These are phyloP conservation scores for Logfia minima DNA, from an alignment of 129 eudicot species.

Conservation along the genomic window DNA sequence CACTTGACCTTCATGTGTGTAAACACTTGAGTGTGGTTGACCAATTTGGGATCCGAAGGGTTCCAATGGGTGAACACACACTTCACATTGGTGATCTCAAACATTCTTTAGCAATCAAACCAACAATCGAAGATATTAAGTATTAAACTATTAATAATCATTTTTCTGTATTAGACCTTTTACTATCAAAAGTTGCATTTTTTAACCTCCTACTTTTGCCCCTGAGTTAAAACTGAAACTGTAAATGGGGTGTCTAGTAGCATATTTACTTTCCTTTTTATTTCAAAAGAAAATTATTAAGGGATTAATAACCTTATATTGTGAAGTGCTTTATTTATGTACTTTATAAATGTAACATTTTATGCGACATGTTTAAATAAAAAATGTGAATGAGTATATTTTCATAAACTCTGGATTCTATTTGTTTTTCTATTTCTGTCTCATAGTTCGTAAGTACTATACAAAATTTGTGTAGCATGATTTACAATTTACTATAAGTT, in stretches of 20 bases:
- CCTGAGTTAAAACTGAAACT: conserved; percentile 21
- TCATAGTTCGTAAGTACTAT: neutral
- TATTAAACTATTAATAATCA: conserved; percentile 8
- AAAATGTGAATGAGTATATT: conserved; percentile 18
- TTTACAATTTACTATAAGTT: neutral
- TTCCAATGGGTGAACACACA: conserved; percentile 83
- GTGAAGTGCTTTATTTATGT: conserved; percentile 30
- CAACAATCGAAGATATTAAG: conserved; percentile 40
- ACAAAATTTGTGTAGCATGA: neutral
- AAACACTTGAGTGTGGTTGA: conserved; percentile 80
- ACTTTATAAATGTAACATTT: conserved; percentile 23
- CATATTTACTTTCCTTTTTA: neutral
- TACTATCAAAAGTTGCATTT: conserved; percentile 24
- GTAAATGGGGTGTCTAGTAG: conserved; percentile 36
- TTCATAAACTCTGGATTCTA: neutral
- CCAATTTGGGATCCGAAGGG: conserved; percentile 72
- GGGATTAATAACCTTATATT: conserved; percentile 16
- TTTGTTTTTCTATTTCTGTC: neutral
- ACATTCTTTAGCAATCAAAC: conserved; percentile 62
- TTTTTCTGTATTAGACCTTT: conserved; percentile 18
- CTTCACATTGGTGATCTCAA: conserved; percentile 86
- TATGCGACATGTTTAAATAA: conserved; percentile 4
- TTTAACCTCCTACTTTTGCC: conserved; percentile 29
- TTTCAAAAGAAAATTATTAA: conserved; percentile 12
- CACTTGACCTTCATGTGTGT: conserved; percentile 59